Evolutionary conservation across 23 red algal species (phyloP).

Genomic region (Agarophyton chilense): DNA sequence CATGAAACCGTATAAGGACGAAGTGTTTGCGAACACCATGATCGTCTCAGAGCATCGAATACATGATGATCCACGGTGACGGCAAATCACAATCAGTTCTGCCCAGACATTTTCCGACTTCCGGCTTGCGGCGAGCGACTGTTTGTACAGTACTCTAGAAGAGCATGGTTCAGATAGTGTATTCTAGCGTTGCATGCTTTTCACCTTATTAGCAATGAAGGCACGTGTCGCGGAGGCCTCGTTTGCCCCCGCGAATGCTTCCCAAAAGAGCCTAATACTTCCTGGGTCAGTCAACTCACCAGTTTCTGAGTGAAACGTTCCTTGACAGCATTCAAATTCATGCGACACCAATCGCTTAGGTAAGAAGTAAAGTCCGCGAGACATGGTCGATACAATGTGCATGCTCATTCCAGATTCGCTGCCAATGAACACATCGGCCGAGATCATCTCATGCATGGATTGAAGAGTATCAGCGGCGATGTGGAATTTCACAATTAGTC

Average conservation of each 20-base stretch:
- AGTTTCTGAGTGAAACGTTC: neutral
- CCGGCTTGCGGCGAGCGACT: neutral
- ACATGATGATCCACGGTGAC: neutral
- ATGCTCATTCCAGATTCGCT: slow-evolving; percentile 59
- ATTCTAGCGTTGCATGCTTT: neutral
- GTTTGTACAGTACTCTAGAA: neutral
- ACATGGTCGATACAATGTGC: slow-evolving; percentile 40
- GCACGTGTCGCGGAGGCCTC: slow-evolving; percentile 27
- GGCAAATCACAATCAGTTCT: neutral
- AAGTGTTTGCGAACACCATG: neutral
- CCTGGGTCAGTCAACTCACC: neutral
- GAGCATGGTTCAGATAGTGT: neutral
- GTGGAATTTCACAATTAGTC: slow-evolving; percentile 42
- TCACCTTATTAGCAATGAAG: neutral
- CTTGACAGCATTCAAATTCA: slow-evolving; percentile 18
- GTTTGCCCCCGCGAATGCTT: slow-evolving; percentile 24
- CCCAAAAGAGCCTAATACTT: slow-evolving; percentile 12
- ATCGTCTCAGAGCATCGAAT: neutral
- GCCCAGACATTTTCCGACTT: neutral
- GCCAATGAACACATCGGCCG: slow-evolving; percentile 67
- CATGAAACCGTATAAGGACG: neutral
- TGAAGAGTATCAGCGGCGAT: slow-evolving; percentile 57
- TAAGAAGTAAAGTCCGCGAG: slow-evolving; percentile 2
- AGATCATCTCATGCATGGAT: slow-evolving; percentile 65
- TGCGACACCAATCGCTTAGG: neutral